Conservation (phyloP, 2,329 filamentous ascomycete species). For the Hortaea sp. region DNA sequence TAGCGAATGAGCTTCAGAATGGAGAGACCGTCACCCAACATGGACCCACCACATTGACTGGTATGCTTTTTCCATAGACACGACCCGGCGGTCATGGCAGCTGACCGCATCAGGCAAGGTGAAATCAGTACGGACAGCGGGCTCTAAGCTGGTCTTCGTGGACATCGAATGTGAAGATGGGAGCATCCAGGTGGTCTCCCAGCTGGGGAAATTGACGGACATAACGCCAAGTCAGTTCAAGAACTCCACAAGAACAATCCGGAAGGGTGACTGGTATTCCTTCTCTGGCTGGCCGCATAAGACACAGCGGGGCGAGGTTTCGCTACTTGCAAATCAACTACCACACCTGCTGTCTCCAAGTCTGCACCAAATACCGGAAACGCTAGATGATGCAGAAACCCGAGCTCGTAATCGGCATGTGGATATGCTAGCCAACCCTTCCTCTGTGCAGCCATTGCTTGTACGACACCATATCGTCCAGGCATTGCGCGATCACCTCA, state of each 20-base stretch:
- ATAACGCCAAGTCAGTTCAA: conserved; percentile 41
- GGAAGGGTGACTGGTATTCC: conserved; percentile 68
- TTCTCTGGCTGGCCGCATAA: conserved; percentile 61
- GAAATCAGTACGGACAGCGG: conserved; percentile 57
- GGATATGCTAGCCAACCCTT: conserved; percentile 68
- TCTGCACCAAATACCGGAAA: conserved; percentile 66
- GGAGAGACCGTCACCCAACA: conserved; percentile 2
- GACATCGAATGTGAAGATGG: conserved; percentile 56
- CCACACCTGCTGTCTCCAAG: conserved; percentile 68
- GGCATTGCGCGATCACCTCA: conserved; percentile 63
- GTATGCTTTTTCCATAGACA: neutral
- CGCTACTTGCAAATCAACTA: conserved; percentile 56
- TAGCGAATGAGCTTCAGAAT: conserved; percentile 11
- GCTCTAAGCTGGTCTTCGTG: conserved; percentile 75
- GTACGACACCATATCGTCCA: conserved; percentile 66
- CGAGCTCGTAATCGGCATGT: conserved; percentile 71
- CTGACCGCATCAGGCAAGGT: conserved; percentile 54
- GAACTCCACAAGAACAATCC: conserved; percentile 54
- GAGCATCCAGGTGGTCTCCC: conserved; percentile 66
- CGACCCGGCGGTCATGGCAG: neutral
- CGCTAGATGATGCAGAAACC: conserved; percentile 59
- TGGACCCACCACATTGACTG: neutral
- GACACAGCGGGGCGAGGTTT: conserved; percentile 65
- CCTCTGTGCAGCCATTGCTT: conserved; percentile 58
- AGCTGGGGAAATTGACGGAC: conserved; percentile 45